These are phyloP conservation scores for Colletotrichum lupini DNA, from an alignment of 2,329 filamentous ascomycete genomes.

Conservation along the genomic window DNA sequence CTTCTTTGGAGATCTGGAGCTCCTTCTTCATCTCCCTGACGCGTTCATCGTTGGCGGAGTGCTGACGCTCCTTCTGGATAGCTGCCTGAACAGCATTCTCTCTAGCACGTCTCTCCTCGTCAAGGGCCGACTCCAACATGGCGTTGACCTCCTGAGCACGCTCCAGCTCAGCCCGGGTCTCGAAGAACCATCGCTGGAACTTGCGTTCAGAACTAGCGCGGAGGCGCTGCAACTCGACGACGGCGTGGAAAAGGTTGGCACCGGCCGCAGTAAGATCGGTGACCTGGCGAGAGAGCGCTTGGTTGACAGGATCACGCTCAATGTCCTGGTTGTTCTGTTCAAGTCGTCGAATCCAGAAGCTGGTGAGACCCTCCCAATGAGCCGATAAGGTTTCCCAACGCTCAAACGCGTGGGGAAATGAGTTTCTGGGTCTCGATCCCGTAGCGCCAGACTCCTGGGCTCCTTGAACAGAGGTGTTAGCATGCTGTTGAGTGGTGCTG, in stretches of 20 bases:
- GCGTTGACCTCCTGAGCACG: slow-evolving; percentile 84
- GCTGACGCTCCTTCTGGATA: slow-evolving; percentile 75
- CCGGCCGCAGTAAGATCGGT: slow-evolving; percentile 97
- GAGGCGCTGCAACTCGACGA: slow-evolving; percentile 93
- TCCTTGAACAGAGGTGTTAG: slow-evolving; percentile 38
- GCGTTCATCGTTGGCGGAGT: slow-evolving; percentile 77
- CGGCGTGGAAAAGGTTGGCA: slow-evolving; percentile 96
- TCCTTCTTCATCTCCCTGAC: slow-evolving; percentile 94
- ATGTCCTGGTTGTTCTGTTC: slow-evolving; percentile 92
- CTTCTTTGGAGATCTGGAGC: slow-evolving; percentile 93
- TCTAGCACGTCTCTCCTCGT: slow-evolving; percentile 77
- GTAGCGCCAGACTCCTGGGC: slow-evolving; percentile 46
- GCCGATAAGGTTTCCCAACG: slow-evolving; percentile 97
- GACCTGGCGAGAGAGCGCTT: slow-evolving; percentile 92
- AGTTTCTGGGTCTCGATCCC: slow-evolving; percentile 65
- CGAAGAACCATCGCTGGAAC: slow-evolving; percentile 99
- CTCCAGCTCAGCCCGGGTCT: slow-evolving; percentile 90
- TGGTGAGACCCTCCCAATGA: slow-evolving; percentile 97
- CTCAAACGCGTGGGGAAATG: slow-evolving; percentile 96
- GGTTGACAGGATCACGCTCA: slow-evolving; percentile 82
- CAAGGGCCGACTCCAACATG: slow-evolving; percentile 80
- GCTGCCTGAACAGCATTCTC: slow-evolving; percentile 74
- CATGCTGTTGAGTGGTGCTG: slow-evolving; percentile 25
- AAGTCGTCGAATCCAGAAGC: slow-evolving; percentile 94
- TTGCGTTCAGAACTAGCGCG: slow-evolving; percentile 96